A percentile compares a stretch with the other conserved stretches of the same genome.
Evolutionary conservation across 2,329 filamentous ascomycete species (phyloP).

Genomic region (Talaromyces sp.): DNA sequence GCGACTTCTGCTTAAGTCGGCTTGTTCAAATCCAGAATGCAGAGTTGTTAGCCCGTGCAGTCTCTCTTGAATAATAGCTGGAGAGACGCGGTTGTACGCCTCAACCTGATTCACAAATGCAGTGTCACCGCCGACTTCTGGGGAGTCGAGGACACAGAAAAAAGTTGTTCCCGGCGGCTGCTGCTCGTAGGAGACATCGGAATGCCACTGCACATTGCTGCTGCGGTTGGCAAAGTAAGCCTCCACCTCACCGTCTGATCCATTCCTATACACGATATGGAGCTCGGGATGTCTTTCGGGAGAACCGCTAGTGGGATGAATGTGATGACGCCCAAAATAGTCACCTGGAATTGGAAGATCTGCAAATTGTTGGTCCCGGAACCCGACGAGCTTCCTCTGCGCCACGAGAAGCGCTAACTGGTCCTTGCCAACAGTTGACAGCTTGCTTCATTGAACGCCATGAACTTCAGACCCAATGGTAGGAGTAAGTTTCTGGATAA

Average conservation of each 20-base stretch:
- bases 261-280: constrained; percentile 18
- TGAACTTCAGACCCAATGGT: constrained; percentile 51
- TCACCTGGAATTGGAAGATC: constrained; percentile 27
- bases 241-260: constrained; percentile 13
- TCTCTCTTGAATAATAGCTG: constrained; percentile 28
- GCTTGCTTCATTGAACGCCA: constrained; percentile 50
- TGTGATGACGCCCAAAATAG: constrained; percentile 31
- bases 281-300: constrained; percentile 17
- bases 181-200: constrained; percentile 31
- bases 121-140: constrained; percentile 34
- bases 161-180: constrained; percentile 33
- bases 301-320: constrained; percentile 23
- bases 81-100: constrained; percentile 32
- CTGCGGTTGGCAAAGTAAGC: constrained; percentile 33
- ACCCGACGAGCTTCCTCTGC: constrained; percentile 24
- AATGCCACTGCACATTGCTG: constrained; percentile 26
- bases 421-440: constrained; percentile 51
- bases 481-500: constrained; percentile 23
- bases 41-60: constrained; percentile 33
- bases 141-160: constrained; percentile 27
- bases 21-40: constrained; percentile 32
- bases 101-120: constrained; percentile 30
- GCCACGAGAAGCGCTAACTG: constrained; percentile 50
- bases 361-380: constrained; percentile 24
- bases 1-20: constrained; percentile 21